Conservation (phyloP, 805 yeast species). For the Dipodascus albidus region DNA sequence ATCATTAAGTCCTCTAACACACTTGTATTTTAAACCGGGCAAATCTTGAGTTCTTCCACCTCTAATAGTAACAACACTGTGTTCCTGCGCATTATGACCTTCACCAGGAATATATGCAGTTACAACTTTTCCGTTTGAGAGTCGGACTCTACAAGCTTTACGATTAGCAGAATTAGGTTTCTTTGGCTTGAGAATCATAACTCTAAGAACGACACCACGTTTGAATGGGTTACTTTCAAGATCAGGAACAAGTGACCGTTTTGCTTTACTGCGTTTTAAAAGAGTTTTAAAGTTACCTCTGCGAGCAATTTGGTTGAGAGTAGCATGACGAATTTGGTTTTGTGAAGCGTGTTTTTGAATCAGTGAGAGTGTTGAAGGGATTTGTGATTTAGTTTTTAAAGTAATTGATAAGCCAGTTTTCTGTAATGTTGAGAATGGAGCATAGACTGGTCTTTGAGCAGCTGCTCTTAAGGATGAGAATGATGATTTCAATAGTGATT, state of each 20-base stretch:
- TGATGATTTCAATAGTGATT: background rate
- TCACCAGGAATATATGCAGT: slow-evolving; percentile 97
- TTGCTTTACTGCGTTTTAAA: slow-evolving; percentile 22
- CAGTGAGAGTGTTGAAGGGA: background rate
- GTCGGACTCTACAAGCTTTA: slow-evolving; percentile 89
- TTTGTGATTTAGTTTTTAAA: too few relatives aligned
- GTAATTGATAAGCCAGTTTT: too few relatives aligned
- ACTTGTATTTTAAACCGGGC: slow-evolving; percentile 94
- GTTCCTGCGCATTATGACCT: slow-evolving; percentile 97
- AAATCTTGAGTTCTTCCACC: slow-evolving; percentile 99
- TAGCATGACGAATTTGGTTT: slow-evolving; percentile 9
- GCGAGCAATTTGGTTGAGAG: slow-evolving; percentile 25
- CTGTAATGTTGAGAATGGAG: too few relatives aligned
- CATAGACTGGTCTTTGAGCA: background rate
- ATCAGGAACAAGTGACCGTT: slow-evolving; percentile 62
- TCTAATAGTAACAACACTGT: slow-evolving; percentile 86
- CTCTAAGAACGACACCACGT: slow-evolving; percentile 88
- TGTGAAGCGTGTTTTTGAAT: background rate
- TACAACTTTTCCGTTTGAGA: slow-evolving; percentile 78
- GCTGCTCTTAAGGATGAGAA: background rate
- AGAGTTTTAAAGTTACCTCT: slow-evolving; percentile 24
- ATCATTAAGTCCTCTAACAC: slow-evolving; percentile 88
- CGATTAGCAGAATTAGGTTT: slow-evolving; percentile 98
- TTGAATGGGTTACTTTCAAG: slow-evolving; percentile 72
- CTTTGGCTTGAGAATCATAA: slow-evolving; percentile 92